A percentile compares a stretch with the other conserved stretches of the same genome.
phyloP scores from a whole-genome alignment of 768 basidiomycete genomes.

The Boletus pseudopeckii region DNA sequence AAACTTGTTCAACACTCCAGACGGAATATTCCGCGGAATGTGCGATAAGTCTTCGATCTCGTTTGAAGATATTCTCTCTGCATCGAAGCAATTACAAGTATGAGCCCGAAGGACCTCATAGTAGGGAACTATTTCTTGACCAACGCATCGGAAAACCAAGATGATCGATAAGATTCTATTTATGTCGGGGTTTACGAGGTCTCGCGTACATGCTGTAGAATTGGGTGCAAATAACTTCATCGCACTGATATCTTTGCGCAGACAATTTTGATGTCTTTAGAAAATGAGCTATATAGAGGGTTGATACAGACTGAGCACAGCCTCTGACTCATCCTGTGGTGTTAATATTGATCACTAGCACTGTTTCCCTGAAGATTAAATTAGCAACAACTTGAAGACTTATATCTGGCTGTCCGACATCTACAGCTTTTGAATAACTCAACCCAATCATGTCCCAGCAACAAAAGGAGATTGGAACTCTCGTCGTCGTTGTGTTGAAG shows the following conservation, averaged over 20 bases:
- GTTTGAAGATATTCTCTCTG: slow-evolving; percentile 59
- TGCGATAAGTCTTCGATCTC: slow-evolving; percentile 79
- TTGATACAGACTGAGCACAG: background rate
- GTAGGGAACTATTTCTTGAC: background rate
- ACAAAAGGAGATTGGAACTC: slow-evolving; percentile 64
- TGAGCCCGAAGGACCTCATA: background rate
- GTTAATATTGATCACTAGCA: no score
- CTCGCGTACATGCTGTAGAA: background rate
- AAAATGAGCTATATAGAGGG: no score
- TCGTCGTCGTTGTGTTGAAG: slow-evolving; percentile 83
- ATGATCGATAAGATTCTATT: background rate
- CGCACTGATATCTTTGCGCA: background rate
- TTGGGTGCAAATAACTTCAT: background rate
- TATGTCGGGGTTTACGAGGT: background rate
- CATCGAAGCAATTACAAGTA: slow-evolving; percentile 20
- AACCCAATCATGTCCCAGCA: slow-evolving; percentile 24
- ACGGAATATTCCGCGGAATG: slow-evolving; percentile 82
- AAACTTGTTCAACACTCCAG: slow-evolving; percentile 50
- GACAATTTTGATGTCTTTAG: background rate
- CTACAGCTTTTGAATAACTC: background rate
- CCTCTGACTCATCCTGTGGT: background rate
- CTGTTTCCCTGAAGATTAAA: background rate
- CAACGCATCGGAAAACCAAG: no score
- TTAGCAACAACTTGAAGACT: background rate
- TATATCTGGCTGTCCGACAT: background rate